Evolutionary conservation across 2,329 filamentous ascomycete genomes (phyloP).

Genomic region (Neocucurbitaria cava): DNA sequence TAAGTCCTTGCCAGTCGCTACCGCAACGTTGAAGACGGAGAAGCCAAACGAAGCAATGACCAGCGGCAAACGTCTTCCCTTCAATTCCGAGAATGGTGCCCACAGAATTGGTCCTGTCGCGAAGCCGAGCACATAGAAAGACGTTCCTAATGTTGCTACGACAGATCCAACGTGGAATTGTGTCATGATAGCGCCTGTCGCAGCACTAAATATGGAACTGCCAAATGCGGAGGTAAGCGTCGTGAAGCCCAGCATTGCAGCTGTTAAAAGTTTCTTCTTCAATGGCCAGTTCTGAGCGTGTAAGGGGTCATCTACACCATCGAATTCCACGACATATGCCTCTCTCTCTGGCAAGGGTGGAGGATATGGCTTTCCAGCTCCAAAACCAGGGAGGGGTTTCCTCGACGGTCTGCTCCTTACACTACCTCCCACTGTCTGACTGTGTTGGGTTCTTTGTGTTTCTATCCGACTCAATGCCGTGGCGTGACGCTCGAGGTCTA

Average conservation of each 20-base stretch:
- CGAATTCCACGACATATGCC: conserved; percentile 78
- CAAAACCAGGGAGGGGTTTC: conserved; percentile 72
- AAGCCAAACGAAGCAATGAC: conserved; percentile 60
- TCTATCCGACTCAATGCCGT: conserved; percentile 75
- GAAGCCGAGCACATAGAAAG: conserved; percentile 58
- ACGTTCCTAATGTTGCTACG: conserved; percentile 59
- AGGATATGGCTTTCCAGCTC: conserved; percentile 76
- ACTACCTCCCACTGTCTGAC: conserved; percentile 69
- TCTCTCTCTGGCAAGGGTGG: conserved; percentile 73
- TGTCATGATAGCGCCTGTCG: conserved; percentile 38
- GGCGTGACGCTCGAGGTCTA: conserved; percentile 68
- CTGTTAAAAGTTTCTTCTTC: conserved; percentile 75
- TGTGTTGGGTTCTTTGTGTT: conserved; percentile 74
- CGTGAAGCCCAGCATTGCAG: conserved; percentile 74
- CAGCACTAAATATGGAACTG: conserved; percentile 52
- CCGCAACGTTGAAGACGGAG: conserved; percentile 57
- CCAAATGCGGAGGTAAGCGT: conserved; percentile 74
- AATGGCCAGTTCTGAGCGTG: conserved; percentile 89
- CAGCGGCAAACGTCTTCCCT: conserved; percentile 58
- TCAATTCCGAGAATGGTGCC: conserved; percentile 62
- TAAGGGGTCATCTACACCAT: conserved; percentile 80
- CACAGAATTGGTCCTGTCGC: conserved; percentile 55
- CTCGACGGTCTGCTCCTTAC: conserved; percentile 57
- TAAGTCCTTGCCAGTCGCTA: conserved; percentile 59
- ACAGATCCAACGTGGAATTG: conserved; percentile 56